phyloP scores from a whole-genome alignment of 139 green algal genomes.

The Zygnema cylindricum region DNA sequence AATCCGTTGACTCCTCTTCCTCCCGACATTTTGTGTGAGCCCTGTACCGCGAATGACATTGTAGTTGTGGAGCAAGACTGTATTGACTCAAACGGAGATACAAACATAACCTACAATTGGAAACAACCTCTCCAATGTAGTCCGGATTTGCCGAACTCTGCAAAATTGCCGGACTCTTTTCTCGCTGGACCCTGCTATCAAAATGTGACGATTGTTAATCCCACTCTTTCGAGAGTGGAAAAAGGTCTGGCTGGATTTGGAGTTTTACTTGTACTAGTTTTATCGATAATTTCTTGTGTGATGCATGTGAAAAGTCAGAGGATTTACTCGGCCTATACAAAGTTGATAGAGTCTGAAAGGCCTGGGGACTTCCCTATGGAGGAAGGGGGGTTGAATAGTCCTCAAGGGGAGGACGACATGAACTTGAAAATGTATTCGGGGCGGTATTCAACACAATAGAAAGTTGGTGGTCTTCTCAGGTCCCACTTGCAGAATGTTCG shows the following conservation, averaged over 20 bases:
- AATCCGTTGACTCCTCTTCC: conserved; percentile 31
- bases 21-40: conserved; percentile 4
- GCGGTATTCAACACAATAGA: too few species aligned
- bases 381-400: background rate
- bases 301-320: conserved; percentile 12
- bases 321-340: conserved; percentile 30
- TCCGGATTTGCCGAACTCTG: conserved; percentile 14
- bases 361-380: conserved; percentile 6
- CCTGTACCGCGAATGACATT: conserved; percentile 29
- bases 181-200: conserved; percentile 28
- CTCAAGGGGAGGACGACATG: background rate
- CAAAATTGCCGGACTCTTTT: conserved; percentile 21
- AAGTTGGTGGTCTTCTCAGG: too few species aligned
- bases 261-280: background rate
- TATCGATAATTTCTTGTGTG: conserved; percentile 18
- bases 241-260: background rate
- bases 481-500: too few species aligned
- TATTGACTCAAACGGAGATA: conserved; percentile 3
- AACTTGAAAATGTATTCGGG: too few species aligned
- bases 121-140: conserved; percentile 27
- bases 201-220: conserved; percentile 16
- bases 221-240: conserved; percentile 1
- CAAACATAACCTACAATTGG: conserved; percentile 46
- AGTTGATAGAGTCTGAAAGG: conserved; percentile 14
- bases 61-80: conserved; percentile 3